Base-by-base conservation (phyloP, 2,329 filamentous ascomycete species). In the Parascedosporium putredinis region DNA sequence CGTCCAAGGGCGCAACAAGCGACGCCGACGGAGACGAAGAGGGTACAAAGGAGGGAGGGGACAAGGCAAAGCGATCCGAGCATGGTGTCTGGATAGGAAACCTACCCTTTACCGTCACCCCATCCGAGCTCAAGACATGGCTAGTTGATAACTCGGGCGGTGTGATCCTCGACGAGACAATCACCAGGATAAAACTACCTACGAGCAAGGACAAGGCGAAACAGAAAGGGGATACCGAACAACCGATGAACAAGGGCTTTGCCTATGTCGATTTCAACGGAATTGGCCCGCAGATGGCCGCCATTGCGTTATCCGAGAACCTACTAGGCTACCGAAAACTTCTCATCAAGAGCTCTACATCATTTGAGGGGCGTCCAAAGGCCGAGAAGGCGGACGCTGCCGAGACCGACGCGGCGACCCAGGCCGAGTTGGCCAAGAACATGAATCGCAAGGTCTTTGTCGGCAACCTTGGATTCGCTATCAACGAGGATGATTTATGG, bases 51-150 rank as follows among this genome's bases (percentile, higher is more conserved):
- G 65, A 68, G 24, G 58, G 61, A 45, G 65, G 64, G 54, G 64
- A 56, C 23, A 65, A 55, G 59, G 44, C 47, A 7, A 72, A 76
- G 57, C 83, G 88, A 52, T 93, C 88, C 8, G 81, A 86, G 16
- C 82, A 88, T 65, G 88, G 89, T 54, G 80, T 98, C 56, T 98
- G 93, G 93, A 87, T 98, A 58, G 93, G 94, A 59, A 98, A 98
- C 67, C 69, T 98, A 54, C 80, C 86, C n/a, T 98, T 91, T 73
- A 80, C 78, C 44, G 73, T 84, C 36, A 93, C 85, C 42, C 81
- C 84, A 52, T 71, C 79, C 10, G 82, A 88, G 54, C 70, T 98
- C 45, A 82, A 84, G 59, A 78, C 76, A 53, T 97, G 95, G 76
- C 70, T 98, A n/a, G 76, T 84, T 29, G 77, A 82, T 33, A 79